A percentile compares a stretch with the other conserved stretches of the same genome.
phyloP scores from a whole-genome alignment of 106 monocot genomes.

The Amphibolis antarctica region DNA sequence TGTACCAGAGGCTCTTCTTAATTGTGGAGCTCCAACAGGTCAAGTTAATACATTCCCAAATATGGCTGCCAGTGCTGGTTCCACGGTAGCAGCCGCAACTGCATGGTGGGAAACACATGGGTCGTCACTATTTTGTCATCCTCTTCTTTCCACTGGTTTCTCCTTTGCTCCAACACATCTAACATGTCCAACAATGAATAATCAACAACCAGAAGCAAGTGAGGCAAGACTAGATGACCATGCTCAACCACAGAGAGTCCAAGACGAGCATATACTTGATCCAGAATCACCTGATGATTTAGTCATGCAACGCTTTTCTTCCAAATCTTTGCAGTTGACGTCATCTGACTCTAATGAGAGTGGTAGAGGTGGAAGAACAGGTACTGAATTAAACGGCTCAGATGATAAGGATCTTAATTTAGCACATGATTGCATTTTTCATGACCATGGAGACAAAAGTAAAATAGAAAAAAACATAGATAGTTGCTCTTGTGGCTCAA shows the following conservation, averaged over 20 bases:
- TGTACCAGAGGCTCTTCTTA: conserved; percentile 9
- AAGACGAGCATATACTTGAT: conserved; percentile 9
- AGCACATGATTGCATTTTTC: not conserved
- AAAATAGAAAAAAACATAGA: conserved; percentile 38
- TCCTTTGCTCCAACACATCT: conserved; percentile 26
- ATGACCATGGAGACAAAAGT: conserved; percentile 10
- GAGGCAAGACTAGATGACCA: conserved; percentile 4
- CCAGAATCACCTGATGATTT: conserved; percentile 13
- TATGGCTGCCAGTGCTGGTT: conserved; percentile 53
- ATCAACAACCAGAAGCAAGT: conserved; percentile 4
- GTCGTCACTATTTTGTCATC: conserved; percentile 39
- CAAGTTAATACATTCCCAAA: conserved; percentile 23
- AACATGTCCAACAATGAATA: conserved; percentile 6
- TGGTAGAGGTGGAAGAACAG: conserved; percentile 9
- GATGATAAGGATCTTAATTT: not conserved
- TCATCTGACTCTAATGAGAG: conserved; percentile 30
- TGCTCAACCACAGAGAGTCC: not conserved
- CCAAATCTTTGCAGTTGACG: conserved; percentile 19
- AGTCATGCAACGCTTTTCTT: not conserved
- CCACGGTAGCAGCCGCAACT: conserved; percentile 87
- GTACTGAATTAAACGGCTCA: conserved; percentile 15
- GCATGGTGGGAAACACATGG: conserved; percentile 90
- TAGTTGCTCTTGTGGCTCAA: conserved; percentile 74
- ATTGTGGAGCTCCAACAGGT: conserved; percentile 12
- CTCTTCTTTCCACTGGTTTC: conserved; percentile 34